These are phyloP conservation scores for Xerocomus brunneocitrinus DNA, from an alignment of 768 basidiomycete genomes.

Conservation along the genomic window DNA sequence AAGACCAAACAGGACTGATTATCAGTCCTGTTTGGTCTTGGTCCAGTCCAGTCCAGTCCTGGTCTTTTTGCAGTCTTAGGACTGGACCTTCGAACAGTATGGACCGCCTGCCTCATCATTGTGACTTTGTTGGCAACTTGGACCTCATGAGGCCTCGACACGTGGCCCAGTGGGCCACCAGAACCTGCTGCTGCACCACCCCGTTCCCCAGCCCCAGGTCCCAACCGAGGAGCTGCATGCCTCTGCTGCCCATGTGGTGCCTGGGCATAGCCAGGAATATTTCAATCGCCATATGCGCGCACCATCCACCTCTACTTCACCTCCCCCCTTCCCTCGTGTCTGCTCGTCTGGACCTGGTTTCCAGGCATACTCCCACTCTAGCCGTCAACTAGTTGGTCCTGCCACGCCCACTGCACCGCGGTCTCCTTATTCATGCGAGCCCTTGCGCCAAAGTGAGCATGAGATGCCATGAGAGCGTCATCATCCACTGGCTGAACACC, in stretches of 20 bases:
- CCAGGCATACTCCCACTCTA: constrained; percentile 38
- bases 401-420: constrained; percentile 43
- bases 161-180: constrained; percentile 57
- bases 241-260: constrained; percentile 32
- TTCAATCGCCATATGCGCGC: no score
- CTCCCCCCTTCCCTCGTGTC: constrained; percentile 46
- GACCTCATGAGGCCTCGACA: constrained; percentile 38
- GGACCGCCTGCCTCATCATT: constrained; percentile 50
- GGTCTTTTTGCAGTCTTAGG: no score
- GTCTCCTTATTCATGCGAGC: constrained; percentile 35
- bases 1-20: no score
- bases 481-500: constrained; percentile 38
- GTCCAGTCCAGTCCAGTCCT: no score
- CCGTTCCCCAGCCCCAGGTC: constrained; percentile 55
- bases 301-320: constrained; percentile 38
- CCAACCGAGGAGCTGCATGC: constrained; percentile 51
- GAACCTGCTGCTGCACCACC: constrained; percentile 33
- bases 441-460: constrained; percentile 41
- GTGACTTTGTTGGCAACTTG: constrained; percentile 59
- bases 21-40: no score
- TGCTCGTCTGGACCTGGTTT: constrained; percentile 50
- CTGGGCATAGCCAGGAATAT: constrained; percentile 41
- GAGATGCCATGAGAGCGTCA: constrained; percentile 63
- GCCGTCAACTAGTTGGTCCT: constrained; percentile 43
- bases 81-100: constrained; percentile 18